phyloP scores from a whole-genome alignment of 495 filamentous ascomycete species.

The Hypoxylon trugodes region DNA sequence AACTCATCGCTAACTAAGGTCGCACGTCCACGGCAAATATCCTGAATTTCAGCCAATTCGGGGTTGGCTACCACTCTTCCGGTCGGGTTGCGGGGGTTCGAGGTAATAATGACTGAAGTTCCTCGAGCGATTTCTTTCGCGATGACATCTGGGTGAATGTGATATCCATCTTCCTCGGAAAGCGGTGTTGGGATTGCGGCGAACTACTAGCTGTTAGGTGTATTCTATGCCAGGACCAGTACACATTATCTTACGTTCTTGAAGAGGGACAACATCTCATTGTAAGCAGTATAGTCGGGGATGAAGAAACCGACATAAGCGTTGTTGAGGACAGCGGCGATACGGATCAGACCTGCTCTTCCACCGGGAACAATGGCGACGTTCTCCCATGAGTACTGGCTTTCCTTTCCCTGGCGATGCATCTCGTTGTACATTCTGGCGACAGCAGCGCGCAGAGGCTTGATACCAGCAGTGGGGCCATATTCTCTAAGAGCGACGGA shows the following conservation, averaged over 20 bases:
- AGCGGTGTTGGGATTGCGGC: conserved; percentile 89
- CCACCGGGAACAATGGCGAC: conserved; percentile 98
- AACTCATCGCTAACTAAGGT: conserved; percentile 97
- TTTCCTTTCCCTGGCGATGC: conserved; percentile 86
- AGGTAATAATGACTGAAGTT: conserved; percentile 87
- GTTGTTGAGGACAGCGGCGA: conserved; percentile 92
- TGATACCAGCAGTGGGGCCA: conserved; percentile 93
- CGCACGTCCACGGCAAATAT: conserved; percentile 87
- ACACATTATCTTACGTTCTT: conserved; percentile 68
- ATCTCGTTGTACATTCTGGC: conserved; percentile 92
- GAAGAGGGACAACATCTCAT: conserved; percentile 94
- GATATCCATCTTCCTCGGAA: conserved; percentile 82
- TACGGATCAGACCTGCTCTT: conserved; percentile 89
- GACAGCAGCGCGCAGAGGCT: conserved; percentile 86
- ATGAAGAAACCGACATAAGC: conserved; percentile 91
- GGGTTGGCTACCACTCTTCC: conserved; percentile 83
- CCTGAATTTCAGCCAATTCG: conserved; percentile 85
- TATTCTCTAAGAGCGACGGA: conserved; percentile 82
- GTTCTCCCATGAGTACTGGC: conserved; percentile 97
- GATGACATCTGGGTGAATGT: conserved; percentile 92
- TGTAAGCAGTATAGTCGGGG: conserved; percentile 82
- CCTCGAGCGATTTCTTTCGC: conserved; percentile 88
- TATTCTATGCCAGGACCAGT: not conserved
- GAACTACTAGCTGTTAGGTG: conserved; percentile 63
- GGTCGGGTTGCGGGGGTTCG: conserved; percentile 97